Evolutionary conservation across 2,329 filamentous ascomycete genomes (phyloP).

Genomic region (Colletotrichum cereale): DNA sequence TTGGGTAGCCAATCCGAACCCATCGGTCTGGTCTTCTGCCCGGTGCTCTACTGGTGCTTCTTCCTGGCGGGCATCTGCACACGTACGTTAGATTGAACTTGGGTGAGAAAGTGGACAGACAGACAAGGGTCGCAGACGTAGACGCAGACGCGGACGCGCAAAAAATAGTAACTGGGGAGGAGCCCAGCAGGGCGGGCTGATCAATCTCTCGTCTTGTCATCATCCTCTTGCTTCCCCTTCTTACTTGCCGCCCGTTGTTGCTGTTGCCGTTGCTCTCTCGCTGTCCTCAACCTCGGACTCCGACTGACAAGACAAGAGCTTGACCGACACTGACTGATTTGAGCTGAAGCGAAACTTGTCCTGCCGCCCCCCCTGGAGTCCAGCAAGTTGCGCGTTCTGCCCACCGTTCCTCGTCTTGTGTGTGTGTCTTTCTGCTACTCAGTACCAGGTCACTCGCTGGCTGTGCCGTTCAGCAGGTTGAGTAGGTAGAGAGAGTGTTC

Average conservation of each 20-base stretch:
- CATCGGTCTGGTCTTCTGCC: constrained; percentile 30
- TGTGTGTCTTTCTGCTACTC: constrained; percentile 24
- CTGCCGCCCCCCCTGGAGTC: not conserved
- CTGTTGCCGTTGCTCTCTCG: constrained; percentile 20
- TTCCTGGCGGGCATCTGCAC: constrained; percentile 27
- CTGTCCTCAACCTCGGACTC: constrained; percentile 10
- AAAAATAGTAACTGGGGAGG: constrained; percentile 39
- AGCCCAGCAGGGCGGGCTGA: constrained; percentile 33
- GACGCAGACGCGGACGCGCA: constrained; percentile 23
- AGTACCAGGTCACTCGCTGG: constrained; percentile 22
- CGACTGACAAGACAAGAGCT: constrained; percentile 19
- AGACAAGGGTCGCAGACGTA: constrained; percentile 26
- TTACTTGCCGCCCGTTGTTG: constrained; percentile 23
- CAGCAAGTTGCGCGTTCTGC: constrained; percentile 25
- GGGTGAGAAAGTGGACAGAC: constrained; percentile 38
- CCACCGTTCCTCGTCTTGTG: constrained; percentile 22
- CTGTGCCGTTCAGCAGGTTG: constrained; percentile 26
- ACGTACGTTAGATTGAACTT: constrained; percentile 31
- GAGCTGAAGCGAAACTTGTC: constrained; percentile 17
- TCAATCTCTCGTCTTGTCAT: constrained; percentile 27
- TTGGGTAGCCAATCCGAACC: constrained; percentile 27
- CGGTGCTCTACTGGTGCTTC: constrained; percentile 30
- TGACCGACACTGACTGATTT: constrained; percentile 4
- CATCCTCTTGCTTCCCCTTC: constrained; percentile 32
- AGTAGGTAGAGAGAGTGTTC: not conserved